Conservation (phyloP, 2,329 filamentous ascomycete genomes). For the Pseudofabraea citricarpa region DNA sequence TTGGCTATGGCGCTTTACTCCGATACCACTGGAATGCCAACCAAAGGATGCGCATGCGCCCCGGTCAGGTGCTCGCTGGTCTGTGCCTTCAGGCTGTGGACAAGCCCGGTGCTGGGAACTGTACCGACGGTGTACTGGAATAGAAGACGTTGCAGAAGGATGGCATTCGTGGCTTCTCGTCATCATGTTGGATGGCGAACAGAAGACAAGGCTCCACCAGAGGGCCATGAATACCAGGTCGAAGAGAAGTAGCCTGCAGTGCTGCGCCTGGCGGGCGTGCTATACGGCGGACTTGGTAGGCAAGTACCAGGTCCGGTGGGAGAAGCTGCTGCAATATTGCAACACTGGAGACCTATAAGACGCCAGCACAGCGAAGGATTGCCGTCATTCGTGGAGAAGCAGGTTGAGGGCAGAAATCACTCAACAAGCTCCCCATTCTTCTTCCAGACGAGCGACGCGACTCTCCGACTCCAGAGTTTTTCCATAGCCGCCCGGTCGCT, state of each 20-base stretch:
- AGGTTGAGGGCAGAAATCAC: conserved; percentile 15
- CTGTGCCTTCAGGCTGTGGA: conserved; percentile 17
- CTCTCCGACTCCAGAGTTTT: not conserved
- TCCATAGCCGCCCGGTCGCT: conserved; percentile 18
- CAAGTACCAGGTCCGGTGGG: no score
- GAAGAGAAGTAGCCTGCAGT: not conserved
- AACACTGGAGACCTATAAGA: conserved; percentile 21
- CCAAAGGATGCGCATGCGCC: no score
- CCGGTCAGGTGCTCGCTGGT: conserved; percentile 1
- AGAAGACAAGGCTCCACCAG: not conserved
- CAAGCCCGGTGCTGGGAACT: conserved; percentile 8
- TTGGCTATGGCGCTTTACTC: no score
- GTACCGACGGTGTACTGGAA: conserved; percentile 7
- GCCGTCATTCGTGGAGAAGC: conserved; percentile 19
- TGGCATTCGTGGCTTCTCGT: not conserved
- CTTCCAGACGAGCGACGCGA: no score
- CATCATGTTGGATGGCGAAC: not conserved
- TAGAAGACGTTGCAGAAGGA: conserved; percentile 7
- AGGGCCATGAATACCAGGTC: not conserved
- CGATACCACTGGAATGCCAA: conserved; percentile 4
- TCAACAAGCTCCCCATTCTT: no score
- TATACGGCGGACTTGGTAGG: no score
- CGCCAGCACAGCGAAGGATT: conserved; percentile 4
- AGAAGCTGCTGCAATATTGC: conserved; percentile 12
- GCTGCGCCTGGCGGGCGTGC: no score